Percentiles rank a stretch among this genome's conserved stretches.
Evolutionary conservation across 2,329 filamentous ascomycete genomes (phyloP).

Genomic region (Lachnellula hyalina): DNA sequence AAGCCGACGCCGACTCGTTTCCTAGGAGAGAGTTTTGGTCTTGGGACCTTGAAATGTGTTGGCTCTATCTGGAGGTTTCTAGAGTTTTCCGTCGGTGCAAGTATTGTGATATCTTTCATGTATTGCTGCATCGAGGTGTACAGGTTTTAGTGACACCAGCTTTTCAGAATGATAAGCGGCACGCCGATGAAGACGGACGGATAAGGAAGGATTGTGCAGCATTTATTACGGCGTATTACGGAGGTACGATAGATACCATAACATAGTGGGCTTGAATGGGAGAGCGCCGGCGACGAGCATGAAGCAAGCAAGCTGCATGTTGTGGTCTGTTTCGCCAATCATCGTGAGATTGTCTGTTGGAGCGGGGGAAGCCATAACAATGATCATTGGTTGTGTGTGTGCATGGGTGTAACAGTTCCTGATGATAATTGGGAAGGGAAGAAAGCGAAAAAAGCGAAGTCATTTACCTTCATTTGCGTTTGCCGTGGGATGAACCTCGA

Average conservation of each 20-base stretch:
- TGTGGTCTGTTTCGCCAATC: conserved; percentile 21
- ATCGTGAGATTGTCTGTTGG: conserved; percentile 8
- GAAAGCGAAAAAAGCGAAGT: conserved; percentile 1
- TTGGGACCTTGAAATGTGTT: neutral
- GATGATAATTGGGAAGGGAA: conserved; percentile 8
- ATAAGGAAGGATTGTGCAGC: neutral
- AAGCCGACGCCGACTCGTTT: neutral
- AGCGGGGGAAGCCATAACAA: conserved; percentile 19
- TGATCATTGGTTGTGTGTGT: conserved; percentile 23
- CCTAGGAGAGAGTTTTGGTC: neutral
- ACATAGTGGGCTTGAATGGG: neutral
- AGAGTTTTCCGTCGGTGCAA: neutral
- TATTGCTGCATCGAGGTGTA: neutral
- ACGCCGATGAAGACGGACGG: neutral
- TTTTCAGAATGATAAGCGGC: neutral
- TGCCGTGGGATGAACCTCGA: neutral
- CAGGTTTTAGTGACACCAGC: neutral
- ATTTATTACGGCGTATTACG: neutral
- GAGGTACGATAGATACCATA: neutral
- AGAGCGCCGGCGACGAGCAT: conserved; percentile 13
- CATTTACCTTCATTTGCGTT: conserved; percentile 12
- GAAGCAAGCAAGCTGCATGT: conserved; percentile 20
- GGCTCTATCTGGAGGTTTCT: neutral
- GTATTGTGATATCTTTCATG: neutral
- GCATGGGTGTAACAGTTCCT: conserved; percentile 16